Evolutionary conservation across 2,329 filamentous ascomycete species (phyloP).

Genomic region (Fusarium chlamydosporum): DNA sequence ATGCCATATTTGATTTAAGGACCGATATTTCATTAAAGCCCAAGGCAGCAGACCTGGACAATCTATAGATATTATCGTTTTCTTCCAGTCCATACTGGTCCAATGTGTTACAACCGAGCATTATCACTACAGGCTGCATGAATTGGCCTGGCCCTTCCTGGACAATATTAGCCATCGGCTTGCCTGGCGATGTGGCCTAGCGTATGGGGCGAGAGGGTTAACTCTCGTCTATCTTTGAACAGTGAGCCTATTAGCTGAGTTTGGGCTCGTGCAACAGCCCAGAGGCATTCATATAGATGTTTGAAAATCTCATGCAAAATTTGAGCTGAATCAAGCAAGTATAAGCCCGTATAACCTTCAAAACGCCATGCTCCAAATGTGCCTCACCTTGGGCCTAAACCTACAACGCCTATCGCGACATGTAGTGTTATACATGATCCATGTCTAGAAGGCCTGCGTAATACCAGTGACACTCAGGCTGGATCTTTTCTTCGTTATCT

Average conservation of each 20-base stretch:
- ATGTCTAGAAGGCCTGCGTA: slow-evolving; percentile 8
- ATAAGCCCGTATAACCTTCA: slow-evolving; percentile 48
- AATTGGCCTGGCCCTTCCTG: slow-evolving; percentile 1
- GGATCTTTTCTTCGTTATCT: slow-evolving; percentile 18
- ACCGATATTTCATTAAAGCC: neutral
- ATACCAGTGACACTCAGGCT: neutral
- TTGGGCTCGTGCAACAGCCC: neutral
- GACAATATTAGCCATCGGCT: neutral
- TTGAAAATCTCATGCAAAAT: slow-evolving; percentile 22
- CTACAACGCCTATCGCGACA: slow-evolving; percentile 44
- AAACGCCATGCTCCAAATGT: slow-evolving; percentile 48
- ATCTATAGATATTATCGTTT: neutral
- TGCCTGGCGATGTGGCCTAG: neutral
- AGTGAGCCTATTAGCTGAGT: neutral
- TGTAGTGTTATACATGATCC: slow-evolving; percentile 30
- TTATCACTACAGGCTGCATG: neutral
- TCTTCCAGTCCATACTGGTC: neutral
- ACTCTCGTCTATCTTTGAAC: neutral
- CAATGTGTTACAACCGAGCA: neutral
- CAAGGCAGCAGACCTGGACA: neutral
- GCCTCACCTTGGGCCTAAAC: slow-evolving; percentile 49
- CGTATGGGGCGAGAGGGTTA: neutral
- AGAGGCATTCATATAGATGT: neutral
- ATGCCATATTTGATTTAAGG: slow-evolving; percentile 6
- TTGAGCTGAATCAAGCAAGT: slow-evolving; percentile 47